A percentile compares a stretch with the other conserved stretches of the same genome.
These are phyloP conservation scores for Solanum hybrid DNA, from an alignment of 305 asterid species.

Conservation along the genomic window DNA sequence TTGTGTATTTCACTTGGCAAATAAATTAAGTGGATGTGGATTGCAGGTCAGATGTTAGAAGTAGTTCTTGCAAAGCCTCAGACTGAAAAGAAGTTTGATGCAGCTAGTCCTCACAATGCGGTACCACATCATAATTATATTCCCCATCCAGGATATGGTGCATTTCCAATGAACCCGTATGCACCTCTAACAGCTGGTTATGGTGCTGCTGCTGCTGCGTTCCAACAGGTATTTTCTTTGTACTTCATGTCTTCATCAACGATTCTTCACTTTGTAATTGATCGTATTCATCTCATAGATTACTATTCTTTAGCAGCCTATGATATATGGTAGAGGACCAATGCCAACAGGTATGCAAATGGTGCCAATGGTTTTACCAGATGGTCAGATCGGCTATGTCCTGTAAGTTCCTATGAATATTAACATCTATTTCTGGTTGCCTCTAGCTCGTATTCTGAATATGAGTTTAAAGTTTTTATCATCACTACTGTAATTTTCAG, in stretches of 20 bases:
- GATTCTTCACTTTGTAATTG: background rate
- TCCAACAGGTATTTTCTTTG: slow-evolving; percentile 59
- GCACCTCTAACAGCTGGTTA: slow-evolving; percentile 61
- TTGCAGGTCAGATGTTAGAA: slow-evolving; percentile 71
- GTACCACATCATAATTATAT: slow-evolving; percentile 54
- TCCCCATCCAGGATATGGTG: slow-evolving; percentile 73
- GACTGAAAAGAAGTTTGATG: slow-evolving; percentile 70
- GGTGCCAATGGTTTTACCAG: slow-evolving; percentile 99
- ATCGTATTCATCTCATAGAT: slow-evolving; percentile 3
- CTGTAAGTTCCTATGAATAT: slow-evolving; percentile 51
- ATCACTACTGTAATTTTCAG: background rate
- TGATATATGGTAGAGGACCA: slow-evolving; percentile 92
- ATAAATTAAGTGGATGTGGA: slow-evolving; percentile 7
- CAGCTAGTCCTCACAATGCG: slow-evolving; percentile 43
- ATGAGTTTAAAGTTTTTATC: background rate
- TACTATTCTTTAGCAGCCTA: slow-evolving; percentile 46
- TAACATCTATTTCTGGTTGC: background rate
- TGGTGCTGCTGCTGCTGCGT: slow-evolving; percentile 49
- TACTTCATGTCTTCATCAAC: background rate
- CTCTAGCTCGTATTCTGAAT: background rate
- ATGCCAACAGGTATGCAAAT: slow-evolving; percentile 98
- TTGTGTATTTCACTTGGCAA: background rate
- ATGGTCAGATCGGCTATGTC: slow-evolving; percentile 94
- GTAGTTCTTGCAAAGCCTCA: slow-evolving; percentile 97
- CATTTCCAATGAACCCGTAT: slow-evolving; percentile 68